Conservation (phyloP, 2,329 filamentous ascomycete genomes). For the Pseudogymnoascus sp. region DNA sequence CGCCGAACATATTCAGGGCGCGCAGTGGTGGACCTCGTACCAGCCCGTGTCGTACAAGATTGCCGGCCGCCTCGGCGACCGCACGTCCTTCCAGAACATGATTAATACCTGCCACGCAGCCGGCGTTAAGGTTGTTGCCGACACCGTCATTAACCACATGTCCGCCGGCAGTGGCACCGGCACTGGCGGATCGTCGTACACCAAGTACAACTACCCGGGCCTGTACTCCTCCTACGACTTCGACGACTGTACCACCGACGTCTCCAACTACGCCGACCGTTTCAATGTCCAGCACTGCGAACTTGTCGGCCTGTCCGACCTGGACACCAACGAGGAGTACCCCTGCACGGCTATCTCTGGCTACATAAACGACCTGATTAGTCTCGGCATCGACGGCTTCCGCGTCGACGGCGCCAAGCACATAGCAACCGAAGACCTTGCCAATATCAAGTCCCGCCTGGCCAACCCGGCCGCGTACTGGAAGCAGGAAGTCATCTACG, state of each 20-base stretch:
- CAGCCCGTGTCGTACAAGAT: background rate
- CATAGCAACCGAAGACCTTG: conserved; percentile 1
- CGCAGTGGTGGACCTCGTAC: conserved; percentile 3
- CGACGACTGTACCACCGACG: background rate
- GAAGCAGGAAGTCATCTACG: conserved; percentile 4
- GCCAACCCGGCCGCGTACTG: conserved; percentile 1
- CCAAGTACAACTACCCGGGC: conserved; percentile 4
- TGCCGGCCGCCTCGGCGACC: background rate
- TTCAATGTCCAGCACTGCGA: conserved; percentile 1
- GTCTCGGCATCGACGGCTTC: background rate
- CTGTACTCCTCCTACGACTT: background rate
- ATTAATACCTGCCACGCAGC: background rate
- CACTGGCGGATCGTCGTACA: background rate
- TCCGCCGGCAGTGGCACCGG: background rate
- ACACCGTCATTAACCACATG: conserved; percentile 1
- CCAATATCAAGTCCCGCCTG: background rate
- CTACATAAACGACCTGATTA: background rate
- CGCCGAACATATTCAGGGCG: background rate
- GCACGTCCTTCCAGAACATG: background rate
- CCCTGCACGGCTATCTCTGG: background rate
- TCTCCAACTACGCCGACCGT: background rate
- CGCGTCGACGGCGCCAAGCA: background rate
- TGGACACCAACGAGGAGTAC: background rate
- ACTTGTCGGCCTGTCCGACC: background rate
- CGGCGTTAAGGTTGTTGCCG: background rate